Evolutionary conservation across 768 basidiomycete genomes (phyloP), one percentile per base, ranked within the genome.

Genomic region (Suillus variegatus): DNA sequence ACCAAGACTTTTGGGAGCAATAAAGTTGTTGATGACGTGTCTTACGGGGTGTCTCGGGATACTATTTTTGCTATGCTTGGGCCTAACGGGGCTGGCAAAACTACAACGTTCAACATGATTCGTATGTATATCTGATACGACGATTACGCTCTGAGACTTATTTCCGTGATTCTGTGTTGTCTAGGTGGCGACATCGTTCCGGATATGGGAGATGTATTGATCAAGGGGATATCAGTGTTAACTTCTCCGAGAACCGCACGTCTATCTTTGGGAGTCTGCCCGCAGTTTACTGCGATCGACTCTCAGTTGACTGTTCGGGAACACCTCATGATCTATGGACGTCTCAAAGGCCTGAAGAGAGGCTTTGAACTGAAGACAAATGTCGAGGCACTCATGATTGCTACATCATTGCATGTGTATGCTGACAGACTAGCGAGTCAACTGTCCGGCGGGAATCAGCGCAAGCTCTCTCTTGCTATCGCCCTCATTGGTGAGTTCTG

Each of bases 41-140:
- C 85, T 67, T 85, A 93, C 69, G 87, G 87, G 0, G 87, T 92
- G 35, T 76, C 85, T 1, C 77, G 76, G 47, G 83, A 90, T 55
- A 88, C 87, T 57, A 79, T 90, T 20, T 91, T 92, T 68, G 90
- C 88, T 5, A 75, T 93, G 66, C 80, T 94, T 18, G 92, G 92
- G 2, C 92, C 92, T 1, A 94, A 93, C 68, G 92, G 92, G 8
- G 92, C 91, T 9, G 92, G 92, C 0, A 93, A 93, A 76, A 93
- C 90, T 13, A 92, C 92, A 0, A 89, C 88, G 0, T 91, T 93
- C 75, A 91, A 92, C 67, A 84, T 92, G 71, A 92, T 94, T 65
- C 88, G 90, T 90, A 70, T 64, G 89, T 81, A 18, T 28, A 35
- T 25, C 20, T 0, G 49, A 35, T 25, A 12, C 16, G 36, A 13